Base-by-base conservation (phyloP, 345 rosid species). In the Acer campestre region DNA sequence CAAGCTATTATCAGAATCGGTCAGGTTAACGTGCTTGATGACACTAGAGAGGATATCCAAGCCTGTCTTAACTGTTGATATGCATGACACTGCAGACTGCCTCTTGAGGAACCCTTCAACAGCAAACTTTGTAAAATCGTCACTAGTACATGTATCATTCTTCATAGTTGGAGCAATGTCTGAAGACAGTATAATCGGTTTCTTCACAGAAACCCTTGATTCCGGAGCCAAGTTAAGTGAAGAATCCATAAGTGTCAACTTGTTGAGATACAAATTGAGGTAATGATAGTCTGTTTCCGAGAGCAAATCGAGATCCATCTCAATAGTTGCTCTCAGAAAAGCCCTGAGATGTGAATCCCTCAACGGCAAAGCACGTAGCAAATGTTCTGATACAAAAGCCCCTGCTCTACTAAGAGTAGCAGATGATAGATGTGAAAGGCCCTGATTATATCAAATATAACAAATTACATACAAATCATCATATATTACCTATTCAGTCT, bases 311-410 rank as follows among this genome's bases (percentile, higher is more conserved):
- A 85, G 86, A 79, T 90, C 92, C 88, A 82, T 82, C 76, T 89
- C 86, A 67, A 91, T 56, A 3, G 84, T 77, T 74, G 97, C 93
- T 67, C 75, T 76, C n/a, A 94, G 76, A 79, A 89, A 67, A 79
- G 89, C 92, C 83, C 69, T 83, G 68, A 91, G 91, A 86, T 89
- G 92, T 49, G 83, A 81, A 78, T 88, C 93, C 80, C 91, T 94
- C 80, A 93, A 77, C 2, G 90, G 84, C 44, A 91, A 87, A 76
- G 82, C 77, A 61, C 76, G 87, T 70, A 86, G 71, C 76, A 91
- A 73, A 76, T 90, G 89, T 74, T 84, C 87, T 4, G 68, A 67
- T 1, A 88, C 84, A 76, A 90, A 78, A 13, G 71, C 84, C 77
- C 89, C 86, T 10, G 82, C 94, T 29, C 77, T 80, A 55, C 44